Base-by-base conservation (phyloP, 164 flowering plant genomes). In the Kingdonia uniflora region DNA sequence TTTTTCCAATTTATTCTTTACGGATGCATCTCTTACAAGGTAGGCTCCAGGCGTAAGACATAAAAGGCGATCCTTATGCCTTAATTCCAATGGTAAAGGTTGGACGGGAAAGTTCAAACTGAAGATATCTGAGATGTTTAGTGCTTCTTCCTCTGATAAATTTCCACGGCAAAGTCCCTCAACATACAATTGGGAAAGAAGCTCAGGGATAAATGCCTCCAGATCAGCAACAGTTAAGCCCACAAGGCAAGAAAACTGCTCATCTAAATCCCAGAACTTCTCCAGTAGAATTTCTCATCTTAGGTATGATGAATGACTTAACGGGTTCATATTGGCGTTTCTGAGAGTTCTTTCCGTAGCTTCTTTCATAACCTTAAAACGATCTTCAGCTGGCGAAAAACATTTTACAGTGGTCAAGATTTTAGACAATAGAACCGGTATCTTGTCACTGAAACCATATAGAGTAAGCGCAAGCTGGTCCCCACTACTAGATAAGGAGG, bases 161-260 rank as follows among this genome's bases (percentile, higher is more conserved):
- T 94, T 94, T 6, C 99, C 99, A 75, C 88, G 99, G 66, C 91
- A 94, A 62, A 94, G 80, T 48, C 89, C 89, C 75, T 88, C 97
- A 35, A 94, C 66, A 56, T 79, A 76, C 49, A 92, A 59, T 96
- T 86, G 85, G 59, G 99, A 94, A 63, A 75, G 81, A 62, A 89
- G 81, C 45, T 71, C 55, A 3, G 92, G 90, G 25, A 82, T 76
- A 62, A 81, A 84, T 49, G 74, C 68, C 62, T 63, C 70, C 74
- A 94, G 64, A 68, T 89, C 95, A 60, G 67, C 63, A 64, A 86
- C 62, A 45, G 80, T 64, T 60, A 84, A 43, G 11, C 74, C 67
- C 49, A 52, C 41, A 61, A 94, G 76, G 65, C 70, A 54, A 49
- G 56, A 51, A 29, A 80, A 65, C 80, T 89, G 89, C 63, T 94